Evolutionary conservation across 495 filamentous ascomycete genomes (phyloP).

Genomic region (Annulohypoxylon bovei): DNA sequence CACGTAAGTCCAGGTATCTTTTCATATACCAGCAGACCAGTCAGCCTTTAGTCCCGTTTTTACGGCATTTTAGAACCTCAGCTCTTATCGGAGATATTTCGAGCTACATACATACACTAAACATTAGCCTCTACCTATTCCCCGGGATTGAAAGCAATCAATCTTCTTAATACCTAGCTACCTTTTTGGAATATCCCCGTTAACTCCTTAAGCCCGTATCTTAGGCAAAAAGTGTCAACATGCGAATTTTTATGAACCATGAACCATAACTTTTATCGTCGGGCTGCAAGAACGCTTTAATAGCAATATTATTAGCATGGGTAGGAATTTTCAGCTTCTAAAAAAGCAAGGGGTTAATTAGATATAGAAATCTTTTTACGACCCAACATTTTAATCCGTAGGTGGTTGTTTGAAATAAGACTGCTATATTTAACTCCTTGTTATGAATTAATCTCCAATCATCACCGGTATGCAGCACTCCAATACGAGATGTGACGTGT

Average conservation of each 20-base stretch:
- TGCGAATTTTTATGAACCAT: not conserved
- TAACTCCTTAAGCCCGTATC: not conserved
- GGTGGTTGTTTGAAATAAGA: not conserved
- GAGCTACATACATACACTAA: not conserved
- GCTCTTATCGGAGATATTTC: not conserved
- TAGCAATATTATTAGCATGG: not conserved
- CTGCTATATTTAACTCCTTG: not conserved
- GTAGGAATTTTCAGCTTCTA: not conserved
- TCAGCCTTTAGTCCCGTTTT: not conserved
- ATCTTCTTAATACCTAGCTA: not conserved
- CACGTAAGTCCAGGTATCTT: not conserved
- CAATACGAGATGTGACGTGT: slow-evolving; percentile 1
- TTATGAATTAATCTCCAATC: not conserved
- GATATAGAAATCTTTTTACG: not conserved
- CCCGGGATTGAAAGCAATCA: not conserved
- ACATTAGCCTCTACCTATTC: not conserved
- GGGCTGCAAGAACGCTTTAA: slow-evolving; percentile 8
- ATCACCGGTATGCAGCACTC: not conserved
- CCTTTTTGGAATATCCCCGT: not conserved
- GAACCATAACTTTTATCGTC: not conserved
- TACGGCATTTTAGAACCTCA: too few species aligned
- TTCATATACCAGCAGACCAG: not conserved
- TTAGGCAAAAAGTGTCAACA: not conserved
- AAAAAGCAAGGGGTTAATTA: not conserved
- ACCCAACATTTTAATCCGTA: not conserved